Evolutionary conservation across 2,329 filamentous ascomycete species (phyloP).

Genomic region (Aspergillus arachidicola): DNA sequence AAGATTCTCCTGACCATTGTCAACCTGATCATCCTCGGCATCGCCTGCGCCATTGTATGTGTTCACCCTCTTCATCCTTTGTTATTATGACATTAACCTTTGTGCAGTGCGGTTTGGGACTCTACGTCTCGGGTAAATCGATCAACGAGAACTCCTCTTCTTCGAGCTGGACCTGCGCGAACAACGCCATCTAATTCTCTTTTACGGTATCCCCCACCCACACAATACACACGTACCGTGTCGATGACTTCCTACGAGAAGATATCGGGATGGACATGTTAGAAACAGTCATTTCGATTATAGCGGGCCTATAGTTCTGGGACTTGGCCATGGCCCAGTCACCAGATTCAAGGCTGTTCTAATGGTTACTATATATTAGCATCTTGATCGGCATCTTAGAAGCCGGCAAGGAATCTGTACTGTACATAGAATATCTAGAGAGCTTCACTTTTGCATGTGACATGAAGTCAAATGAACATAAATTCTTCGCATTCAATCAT

Average conservation of each 20-base stretch:
- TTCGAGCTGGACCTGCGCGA: slow-evolving; percentile 44
- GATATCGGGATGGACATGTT: background rate
- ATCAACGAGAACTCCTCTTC: slow-evolving; percentile 37
- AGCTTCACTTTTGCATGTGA: background rate
- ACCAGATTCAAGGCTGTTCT: slow-evolving; percentile 1
- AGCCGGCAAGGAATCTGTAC: background rate
- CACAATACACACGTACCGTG: background rate
- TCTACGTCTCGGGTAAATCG: slow-evolving; percentile 44
- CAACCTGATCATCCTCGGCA: slow-evolving; percentile 45
- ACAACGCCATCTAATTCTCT: slow-evolving; percentile 28
- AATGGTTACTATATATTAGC: background rate
- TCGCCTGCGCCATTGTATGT: slow-evolving; percentile 34
- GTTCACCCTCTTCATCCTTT: background rate
- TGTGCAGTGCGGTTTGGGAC: slow-evolving; percentile 41
- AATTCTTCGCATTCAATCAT: background rate
- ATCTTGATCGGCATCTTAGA: background rate
- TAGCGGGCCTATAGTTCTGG: slow-evolving; percentile 4
- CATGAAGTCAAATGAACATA: slow-evolving; percentile 5
- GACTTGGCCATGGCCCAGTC: background rate
- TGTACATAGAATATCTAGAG: slow-evolving; percentile 7
- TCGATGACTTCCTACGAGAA: background rate
- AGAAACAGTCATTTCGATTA: slow-evolving; percentile 1
- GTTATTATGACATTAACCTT: slow-evolving; percentile 8
- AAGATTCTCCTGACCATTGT: slow-evolving; percentile 49
- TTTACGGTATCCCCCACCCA: background rate